phyloP scores from a whole-genome alignment of 805 yeast species.

The Pichia kluyveri region DNA sequence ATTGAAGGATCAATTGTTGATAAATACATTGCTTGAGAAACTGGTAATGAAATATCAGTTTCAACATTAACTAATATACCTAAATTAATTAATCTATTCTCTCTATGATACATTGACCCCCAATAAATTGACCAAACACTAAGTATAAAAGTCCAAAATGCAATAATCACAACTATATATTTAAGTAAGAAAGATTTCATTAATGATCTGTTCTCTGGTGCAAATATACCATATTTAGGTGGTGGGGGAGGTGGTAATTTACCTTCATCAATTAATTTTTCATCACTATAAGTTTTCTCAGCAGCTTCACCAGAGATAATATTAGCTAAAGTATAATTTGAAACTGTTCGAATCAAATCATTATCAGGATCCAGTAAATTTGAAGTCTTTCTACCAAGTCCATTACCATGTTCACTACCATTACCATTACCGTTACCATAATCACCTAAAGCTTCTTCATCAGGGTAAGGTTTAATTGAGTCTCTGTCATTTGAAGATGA shows the following conservation, averaged over 20 bases:
- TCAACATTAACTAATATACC: slow-evolving; percentile 32
- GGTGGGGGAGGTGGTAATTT: neutral
- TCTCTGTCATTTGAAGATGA: neutral
- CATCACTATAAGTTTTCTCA: slow-evolving; percentile 2
- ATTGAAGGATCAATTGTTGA: slow-evolving; percentile 11
- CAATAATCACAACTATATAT: slow-evolving; percentile 11
- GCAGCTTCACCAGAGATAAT: slow-evolving; percentile 9
- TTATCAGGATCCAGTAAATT: neutral
- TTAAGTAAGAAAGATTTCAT: slow-evolving; percentile 11
- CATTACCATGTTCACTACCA: too few relatives aligned
- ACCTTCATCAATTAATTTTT: slow-evolving; percentile 3
- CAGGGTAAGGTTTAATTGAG: neutral
- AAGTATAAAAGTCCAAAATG: slow-evolving; percentile 30
- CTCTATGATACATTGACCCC: slow-evolving; percentile 34
- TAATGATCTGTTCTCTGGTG: slow-evolving; percentile 9
- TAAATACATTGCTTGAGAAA: slow-evolving; percentile 24
- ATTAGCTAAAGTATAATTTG: slow-evolving; percentile 18
- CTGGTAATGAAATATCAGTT: slow-evolving; percentile 22
- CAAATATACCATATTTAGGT: slow-evolving; percentile 12
- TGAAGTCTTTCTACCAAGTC: too few relatives aligned
- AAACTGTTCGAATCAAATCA: slow-evolving; percentile 14
- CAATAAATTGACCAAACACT: slow-evolving; percentile 38
- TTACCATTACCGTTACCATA: neutral
- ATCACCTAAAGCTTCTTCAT: neutral
- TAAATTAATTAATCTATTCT: slow-evolving; percentile 24